Conservation (phyloP, 108 stramenopile genomes). For the Mediolabrus comicus region DNA sequence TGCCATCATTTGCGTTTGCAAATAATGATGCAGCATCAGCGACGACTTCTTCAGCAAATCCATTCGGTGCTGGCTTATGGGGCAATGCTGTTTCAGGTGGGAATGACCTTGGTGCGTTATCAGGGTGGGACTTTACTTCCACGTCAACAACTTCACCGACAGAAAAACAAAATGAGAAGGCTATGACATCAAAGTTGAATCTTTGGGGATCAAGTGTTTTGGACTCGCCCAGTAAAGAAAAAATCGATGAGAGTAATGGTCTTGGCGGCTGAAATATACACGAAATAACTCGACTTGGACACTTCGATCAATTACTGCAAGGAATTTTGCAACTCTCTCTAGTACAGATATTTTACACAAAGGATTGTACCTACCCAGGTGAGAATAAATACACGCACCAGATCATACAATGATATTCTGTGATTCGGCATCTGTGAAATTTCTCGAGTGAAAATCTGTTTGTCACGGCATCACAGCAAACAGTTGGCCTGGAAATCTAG, state of each 20-base stretch:
- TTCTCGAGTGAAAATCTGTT: too few relatives aligned
- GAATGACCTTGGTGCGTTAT: conserved; percentile 18
- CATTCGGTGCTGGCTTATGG: conserved; percentile 68
- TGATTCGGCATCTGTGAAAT: too few relatives aligned
- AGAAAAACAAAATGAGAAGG: neutral
- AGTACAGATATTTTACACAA: neutral
- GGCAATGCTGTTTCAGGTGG: conserved; percentile 47
- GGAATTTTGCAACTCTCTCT: neutral
- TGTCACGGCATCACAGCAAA: too few relatives aligned
- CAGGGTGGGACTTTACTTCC: conserved; percentile 30
- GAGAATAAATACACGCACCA: too few relatives aligned
- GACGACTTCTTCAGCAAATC: conserved; percentile 36
- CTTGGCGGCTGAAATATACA: neutral
- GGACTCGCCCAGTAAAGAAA: neutral
- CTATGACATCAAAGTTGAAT: conserved; percentile 6
- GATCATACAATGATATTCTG: neutral
- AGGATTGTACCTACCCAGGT: neutral
- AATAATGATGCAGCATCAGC: conserved; percentile 3
- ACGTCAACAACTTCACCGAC: too few relatives aligned
- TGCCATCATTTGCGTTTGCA: conserved; percentile 51
- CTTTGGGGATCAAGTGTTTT: conserved; percentile 2
- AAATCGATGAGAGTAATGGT: neutral
- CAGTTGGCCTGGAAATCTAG: neutral
- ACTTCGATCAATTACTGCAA: neutral
- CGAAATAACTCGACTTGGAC: neutral